A percentile compares a stretch with the other conserved stretches of the same genome.
phyloP scores from a whole-genome alignment of 495 filamentous ascomycete genomes.

The Parmelia sp. region DNA sequence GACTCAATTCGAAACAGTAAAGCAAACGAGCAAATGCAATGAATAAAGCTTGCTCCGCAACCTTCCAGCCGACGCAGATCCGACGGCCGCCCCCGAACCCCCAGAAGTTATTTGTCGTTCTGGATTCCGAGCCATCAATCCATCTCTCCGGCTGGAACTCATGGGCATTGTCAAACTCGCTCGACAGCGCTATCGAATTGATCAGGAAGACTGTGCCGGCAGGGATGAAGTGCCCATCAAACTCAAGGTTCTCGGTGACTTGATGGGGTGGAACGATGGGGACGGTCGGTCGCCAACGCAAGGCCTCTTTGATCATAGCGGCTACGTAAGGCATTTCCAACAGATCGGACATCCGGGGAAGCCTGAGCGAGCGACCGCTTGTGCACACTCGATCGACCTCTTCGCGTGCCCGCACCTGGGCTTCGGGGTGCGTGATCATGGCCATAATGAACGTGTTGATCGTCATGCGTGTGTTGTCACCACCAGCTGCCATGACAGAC shows the following conservation, averaged over 20 bases:
- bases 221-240: conserved; percentile 45
- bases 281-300: conserved; percentile 36
- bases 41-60: conserved; percentile 41
- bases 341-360: conserved; percentile 34
- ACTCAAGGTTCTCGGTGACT: conserved; percentile 43
- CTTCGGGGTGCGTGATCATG: conserved; percentile 30
- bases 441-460: conserved; percentile 39
- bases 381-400: conserved; percentile 37
- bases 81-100: conserved; percentile 40
- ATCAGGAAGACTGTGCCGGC: conserved; percentile 39
- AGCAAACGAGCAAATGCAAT: conserved; percentile 39
- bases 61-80: conserved; percentile 43
- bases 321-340: conserved; percentile 31
- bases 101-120: conserved; percentile 34
- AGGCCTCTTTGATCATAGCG: conserved; percentile 33
- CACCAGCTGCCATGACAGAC: conserved; percentile 39
- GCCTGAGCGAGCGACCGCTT: conserved; percentile 27
- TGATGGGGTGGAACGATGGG: conserved; percentile 30
- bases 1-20: conserved; percentile 39
- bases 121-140: conserved; percentile 36
- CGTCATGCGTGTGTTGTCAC: conserved; percentile 39
- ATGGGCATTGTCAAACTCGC: conserved; percentile 30
- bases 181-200: conserved; percentile 31
- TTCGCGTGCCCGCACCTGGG: conserved; percentile 28
- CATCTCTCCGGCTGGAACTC: conserved; percentile 41